Percentiles rank a stretch among this genome's conserved stretches.
phyloP scores from a whole-genome alignment of 495 filamentous ascomycete species.

The Pseudotulostoma volvatum region DNA sequence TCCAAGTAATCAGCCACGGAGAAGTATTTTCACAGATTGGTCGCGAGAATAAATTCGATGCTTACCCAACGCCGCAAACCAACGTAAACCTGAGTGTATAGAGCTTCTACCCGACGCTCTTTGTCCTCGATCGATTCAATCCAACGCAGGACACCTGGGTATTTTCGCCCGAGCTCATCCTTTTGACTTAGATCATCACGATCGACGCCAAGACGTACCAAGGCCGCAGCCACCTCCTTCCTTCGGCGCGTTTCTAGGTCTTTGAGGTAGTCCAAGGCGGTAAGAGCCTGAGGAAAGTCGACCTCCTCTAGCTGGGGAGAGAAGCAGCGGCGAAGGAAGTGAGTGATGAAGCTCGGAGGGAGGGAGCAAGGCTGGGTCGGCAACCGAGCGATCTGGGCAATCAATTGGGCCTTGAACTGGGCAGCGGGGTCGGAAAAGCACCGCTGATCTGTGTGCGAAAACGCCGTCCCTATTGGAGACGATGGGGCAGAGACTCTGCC shows the following conservation, averaged over 20 bases:
- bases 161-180: conserved; percentile 26
- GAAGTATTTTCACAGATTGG: no score
- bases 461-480: conserved; percentile 17
- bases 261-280: conserved; percentile 54
- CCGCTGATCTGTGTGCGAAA: conserved; percentile 8
- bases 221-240: conserved; percentile 36
- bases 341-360: conserved; percentile 48
- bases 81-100: conserved; percentile 51
- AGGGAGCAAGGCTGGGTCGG: conserved; percentile 49
- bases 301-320: conserved; percentile 37
- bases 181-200: conserved; percentile 18
- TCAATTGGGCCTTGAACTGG: conserved; percentile 45
- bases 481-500: conserved; percentile 18
- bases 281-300: conserved; percentile 57
- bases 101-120: conserved; percentile 38
- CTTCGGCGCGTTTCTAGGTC: conserved; percentile 50
- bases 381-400: conserved; percentile 44
- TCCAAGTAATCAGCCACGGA: no score
- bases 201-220: conserved; percentile 28
- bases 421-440: conserved; percentile 27
- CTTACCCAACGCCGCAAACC: conserved; percentile 56
- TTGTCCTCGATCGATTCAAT: conserved; percentile 35
- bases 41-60: conserved; percentile 6
- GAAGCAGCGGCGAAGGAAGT: conserved; percentile 49
- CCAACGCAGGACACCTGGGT: conserved; percentile 39